A percentile compares a stretch with the other conserved stretches of the same genome.
phyloP scores from a whole-genome alignment of 352 stramenopile species.

The Achlya hypogyna region DNA sequence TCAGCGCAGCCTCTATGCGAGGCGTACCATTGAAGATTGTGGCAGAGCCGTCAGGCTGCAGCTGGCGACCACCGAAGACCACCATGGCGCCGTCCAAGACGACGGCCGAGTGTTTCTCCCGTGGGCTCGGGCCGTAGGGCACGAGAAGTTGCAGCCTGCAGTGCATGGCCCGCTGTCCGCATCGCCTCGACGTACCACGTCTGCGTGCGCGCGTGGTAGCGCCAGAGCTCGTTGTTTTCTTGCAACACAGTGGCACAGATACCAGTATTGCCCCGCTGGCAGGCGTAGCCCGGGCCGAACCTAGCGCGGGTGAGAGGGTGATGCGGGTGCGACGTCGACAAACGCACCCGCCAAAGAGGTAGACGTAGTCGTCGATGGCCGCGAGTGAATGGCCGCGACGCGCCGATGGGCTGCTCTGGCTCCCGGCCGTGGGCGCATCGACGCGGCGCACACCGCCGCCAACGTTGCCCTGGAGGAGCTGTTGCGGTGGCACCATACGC shows the following conservation, averaged over 20 bases:
- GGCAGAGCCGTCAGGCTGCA: conserved; percentile 23
- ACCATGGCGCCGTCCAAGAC: conserved; percentile 34
- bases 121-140: conserved; percentile 23
- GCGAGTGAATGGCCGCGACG: conserved; percentile 53
- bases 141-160: conserved; percentile 29
- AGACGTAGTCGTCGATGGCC: conserved; percentile 37
- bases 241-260: conserved; percentile 30
- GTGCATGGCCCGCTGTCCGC: background rate
- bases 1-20: no score
- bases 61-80: conserved; percentile 45
- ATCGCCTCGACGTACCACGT: conserved; percentile 23
- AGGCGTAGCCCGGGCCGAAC: conserved; percentile 40
- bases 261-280: conserved; percentile 36
- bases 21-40: conserved; percentile 33
- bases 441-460: conserved; percentile 20
- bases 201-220: conserved; percentile 40
- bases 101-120: conserved; percentile 54
- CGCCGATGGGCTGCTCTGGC: conserved; percentile 31
- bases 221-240: conserved; percentile 65
- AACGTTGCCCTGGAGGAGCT: conserved; percentile 11
- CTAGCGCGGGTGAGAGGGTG: background rate
- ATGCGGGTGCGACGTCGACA: background rate
- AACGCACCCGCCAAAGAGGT: conserved; percentile 51
- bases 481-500: conserved; percentile 20
- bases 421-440: conserved; percentile 22